Conservation (phyloP, 768 basidiomycete species). For the Suillus placidus region DNA sequence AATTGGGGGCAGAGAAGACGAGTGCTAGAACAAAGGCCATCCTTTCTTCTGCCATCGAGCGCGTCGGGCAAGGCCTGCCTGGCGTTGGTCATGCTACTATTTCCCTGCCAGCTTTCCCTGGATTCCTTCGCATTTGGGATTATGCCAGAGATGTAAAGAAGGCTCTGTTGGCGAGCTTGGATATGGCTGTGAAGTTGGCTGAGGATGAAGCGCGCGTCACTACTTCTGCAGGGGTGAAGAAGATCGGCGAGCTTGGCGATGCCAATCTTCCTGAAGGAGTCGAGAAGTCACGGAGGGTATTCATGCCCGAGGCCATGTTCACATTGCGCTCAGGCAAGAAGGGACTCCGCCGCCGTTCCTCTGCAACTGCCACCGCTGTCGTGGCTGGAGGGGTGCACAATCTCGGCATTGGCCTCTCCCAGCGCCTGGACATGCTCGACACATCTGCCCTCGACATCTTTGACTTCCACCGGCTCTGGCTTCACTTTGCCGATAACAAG, state of each 20-base stretch:
- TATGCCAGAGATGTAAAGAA: conserved; percentile 81
- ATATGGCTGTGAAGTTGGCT: conserved; percentile 74
- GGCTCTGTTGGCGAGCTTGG: conserved; percentile 78
- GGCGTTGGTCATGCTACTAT: conserved; percentile 51
- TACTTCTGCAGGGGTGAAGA: conserved; percentile 65
- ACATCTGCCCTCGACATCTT: conserved; percentile 83
- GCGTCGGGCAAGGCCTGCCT: conserved; percentile 74
- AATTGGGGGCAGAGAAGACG: conserved; percentile 61
- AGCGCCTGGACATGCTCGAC: conserved; percentile 76
- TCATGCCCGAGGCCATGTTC: conserved; percentile 99
- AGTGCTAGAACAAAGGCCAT: conserved; percentile 56
- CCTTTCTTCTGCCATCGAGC: conserved; percentile 70
- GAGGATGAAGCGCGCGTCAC: conserved; percentile 81
- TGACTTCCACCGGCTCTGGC: conserved; percentile 78
- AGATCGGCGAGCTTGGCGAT: conserved; percentile 71
- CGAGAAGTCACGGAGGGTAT: conserved; percentile 79
- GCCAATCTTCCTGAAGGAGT: conserved; percentile 78
- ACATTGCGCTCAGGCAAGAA: conserved; percentile 51
- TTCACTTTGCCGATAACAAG: conserved; percentile 63
- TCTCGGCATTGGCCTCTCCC: conserved; percentile 80
- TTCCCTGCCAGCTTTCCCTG: conserved; percentile 79
- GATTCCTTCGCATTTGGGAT: conserved; percentile 80
- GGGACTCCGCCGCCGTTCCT: conserved; percentile 39
- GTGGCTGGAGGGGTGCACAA: conserved; percentile 80
- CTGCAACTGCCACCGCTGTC: conserved; percentile 48